Evolutionary conservation across 768 basidiomycete genomes (phyloP), one percentile per base, ranked within the genome.

Genomic region (Tylopilus sp.): DNA sequence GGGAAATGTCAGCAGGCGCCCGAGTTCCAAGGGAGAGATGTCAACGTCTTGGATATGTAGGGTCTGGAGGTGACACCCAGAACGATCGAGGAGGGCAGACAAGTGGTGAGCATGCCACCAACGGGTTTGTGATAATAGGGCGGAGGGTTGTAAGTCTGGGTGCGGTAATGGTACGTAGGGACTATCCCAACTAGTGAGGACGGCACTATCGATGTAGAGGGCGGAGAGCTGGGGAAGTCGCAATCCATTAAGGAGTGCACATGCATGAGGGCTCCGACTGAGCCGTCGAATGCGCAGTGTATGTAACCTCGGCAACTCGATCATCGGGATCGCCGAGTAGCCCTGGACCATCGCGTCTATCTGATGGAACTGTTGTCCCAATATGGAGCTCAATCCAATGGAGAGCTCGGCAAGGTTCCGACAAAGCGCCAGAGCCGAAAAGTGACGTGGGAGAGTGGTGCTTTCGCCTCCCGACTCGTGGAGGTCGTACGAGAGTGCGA

Each of bases 401-500:
- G 64, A 66, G 20, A 64, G 60, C 18, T 57, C 56, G 0, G 48
- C 45, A 52, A 66, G 57, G 33, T 62, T 64, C 18, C 9, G 47
- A 35, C 64, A 66, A 5, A 38, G 40, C 0, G 30, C 48, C 44
- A 66, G 28, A 3, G 21, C 43, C 9, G 49, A 46, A 40, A 66
- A 64, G 33, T 66, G 52, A 3, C 58, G 61, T 0, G 61, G 44
- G 4, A 63, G 50, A 11, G 58, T 61, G 33, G 56, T 50, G 10
- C 57, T 58, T 42, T 60, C 58, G 15, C 64, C 64, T 2, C 64
- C 53, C n/a, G 63, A 50, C 48, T 66, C 64, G 13, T 64, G 57
- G 3, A 59, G 30, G 26, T 62, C 54, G 28, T 66, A 67, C 11
- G 62, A 59, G 20, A 65, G 49, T 3, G 59, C 57, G 6, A 67